Percentiles rank a stretch among this genome's conserved stretches.
These are phyloP conservation scores for Sechiopsis laciniata DNA, from an alignment of 306 rosid species.

Conservation along the genomic window DNA sequence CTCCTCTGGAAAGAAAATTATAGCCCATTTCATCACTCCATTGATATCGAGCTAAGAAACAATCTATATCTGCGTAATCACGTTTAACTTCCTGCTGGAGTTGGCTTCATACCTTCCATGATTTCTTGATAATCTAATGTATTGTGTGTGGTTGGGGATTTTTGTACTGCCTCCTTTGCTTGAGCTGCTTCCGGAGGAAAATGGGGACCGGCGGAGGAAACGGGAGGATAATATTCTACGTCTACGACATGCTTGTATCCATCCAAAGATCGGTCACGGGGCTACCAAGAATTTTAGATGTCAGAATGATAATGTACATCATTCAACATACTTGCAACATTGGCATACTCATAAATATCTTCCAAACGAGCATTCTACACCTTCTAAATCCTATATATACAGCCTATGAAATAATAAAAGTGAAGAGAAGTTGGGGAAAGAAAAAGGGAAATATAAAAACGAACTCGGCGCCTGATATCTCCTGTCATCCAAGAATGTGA, in stretches of 20 bases:
- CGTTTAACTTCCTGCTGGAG: constrained; percentile 3
- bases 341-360: neutral
- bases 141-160: constrained; percentile 48
- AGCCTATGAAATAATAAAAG: neutral
- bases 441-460: neutral
- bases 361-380: neutral
- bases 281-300: constrained; percentile 40
- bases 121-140: constrained; percentile 82
- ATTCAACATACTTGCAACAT: neutral
- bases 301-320: constrained; percentile 23
- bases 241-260: constrained; percentile 91
- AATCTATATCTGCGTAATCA: constrained; percentile 16
- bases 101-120: constrained; percentile 58
- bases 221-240: constrained; percentile 66
- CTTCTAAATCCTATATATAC: constrained; percentile 9
- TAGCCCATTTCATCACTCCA: constrained; percentile 11
- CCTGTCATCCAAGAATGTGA: no score
- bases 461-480: no score
- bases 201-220: constrained; percentile 66
- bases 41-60: constrained; percentile 11
- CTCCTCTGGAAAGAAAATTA: constrained; percentile 58
- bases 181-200: constrained; percentile 73
- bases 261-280: constrained; percentile 71
- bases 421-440: neutral
- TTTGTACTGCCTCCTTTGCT: constrained; percentile 89